Base-by-base conservation (phyloP, 345 rosid species). In the Salix arbutifolia region DNA sequence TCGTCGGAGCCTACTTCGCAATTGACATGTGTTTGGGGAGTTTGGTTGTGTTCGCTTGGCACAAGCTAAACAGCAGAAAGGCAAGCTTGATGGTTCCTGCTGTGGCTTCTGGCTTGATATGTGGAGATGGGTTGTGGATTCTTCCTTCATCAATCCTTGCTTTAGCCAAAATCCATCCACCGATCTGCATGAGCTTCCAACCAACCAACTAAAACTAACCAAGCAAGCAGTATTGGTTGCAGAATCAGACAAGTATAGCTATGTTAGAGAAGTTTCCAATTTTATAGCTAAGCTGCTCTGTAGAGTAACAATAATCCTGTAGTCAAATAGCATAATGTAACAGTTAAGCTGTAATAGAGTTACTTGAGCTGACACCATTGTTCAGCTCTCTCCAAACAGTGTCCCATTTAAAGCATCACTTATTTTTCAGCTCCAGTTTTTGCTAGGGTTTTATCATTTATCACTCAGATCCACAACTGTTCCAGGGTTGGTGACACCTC, bases 51-150 rank as follows among this genome's bases (percentile, higher is more conserved):
- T 81, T 73, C 13, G 33, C 56, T n/a, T 81, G 84, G 84, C 76
- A 81, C 65, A 81, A 70, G 69, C 19, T 77, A 11, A 30, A 82
- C n/a, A 44, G 46, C 71, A 84, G 74, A 67, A 84, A 84, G 58
- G 91, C 98, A 19, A 83, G 81, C 31, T 77, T 88, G 72, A 87
- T 93, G 97, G 82, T 88, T 82, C 99, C 97, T 0, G 98, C 97
- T 0, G 89, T 92, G 61, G 99, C 98, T 28, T 96, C 98, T 25
- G 98, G 97, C 68, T 87, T 93, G 86, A 91, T 95, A 42, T 95
- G 98, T 65, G 98, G 97, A 25, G 99, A 91, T 65, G 98, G 99
- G 46, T 73, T 95, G 65, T 93, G 99, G 99, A 90, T 95, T 79
- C 88, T 95, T 0, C 99, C 98, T 44, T 89, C 96, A 4, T 93